Base-by-base conservation (phyloP, 179 eudicot genomes). In the Sideroxylon spinosum region DNA sequence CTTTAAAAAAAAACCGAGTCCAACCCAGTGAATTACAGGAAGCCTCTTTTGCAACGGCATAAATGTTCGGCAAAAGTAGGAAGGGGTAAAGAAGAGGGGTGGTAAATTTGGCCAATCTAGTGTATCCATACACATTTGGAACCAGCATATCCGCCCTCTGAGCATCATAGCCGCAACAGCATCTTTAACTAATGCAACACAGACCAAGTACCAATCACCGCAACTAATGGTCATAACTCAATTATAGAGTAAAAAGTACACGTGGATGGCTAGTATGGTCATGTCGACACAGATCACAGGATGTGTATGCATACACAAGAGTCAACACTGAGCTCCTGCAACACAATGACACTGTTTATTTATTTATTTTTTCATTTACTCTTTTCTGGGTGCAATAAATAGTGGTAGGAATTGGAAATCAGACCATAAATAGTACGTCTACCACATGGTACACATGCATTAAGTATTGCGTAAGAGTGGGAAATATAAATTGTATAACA, bases 301-400 rank as follows among this genome's bases (percentile, higher is more conserved):
- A 22, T n/a, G 55, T 5, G 12, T 7, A 44, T 32, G 53, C 49
- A 29, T 14, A 9, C 23, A 19, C 44, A 37, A 37, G 37, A 32
- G 60, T 20, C 55, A 71, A 20, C 11, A 11, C 9, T 23, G n/a
- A 12, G 52, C 13, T 9, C 61, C 59, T 26, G 22, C 44, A 25
- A 56, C 75, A 52, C 44, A 14, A 6, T 16, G 16, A 52, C 61
- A 25, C 37, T 71, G 44, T 52, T 23, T n/a, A n/a, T 12, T 60
- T 23, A 19, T 71, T 16, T 32, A 0, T 10, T 26, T 8, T 52
- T 23, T 37, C 44, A 37, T 37, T 37, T 3, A 37, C 44, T 37
- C 44, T 37, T 37, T 37, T 37, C 44, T 37, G 44, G 46, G 71
- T 48, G 60, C 61, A 76, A 49, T 76, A 76, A 76, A 76, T 48